Base-by-base conservation (phyloP, 192 early-diverging fungal genomes). In the Funneliformis geosporum region DNA sequence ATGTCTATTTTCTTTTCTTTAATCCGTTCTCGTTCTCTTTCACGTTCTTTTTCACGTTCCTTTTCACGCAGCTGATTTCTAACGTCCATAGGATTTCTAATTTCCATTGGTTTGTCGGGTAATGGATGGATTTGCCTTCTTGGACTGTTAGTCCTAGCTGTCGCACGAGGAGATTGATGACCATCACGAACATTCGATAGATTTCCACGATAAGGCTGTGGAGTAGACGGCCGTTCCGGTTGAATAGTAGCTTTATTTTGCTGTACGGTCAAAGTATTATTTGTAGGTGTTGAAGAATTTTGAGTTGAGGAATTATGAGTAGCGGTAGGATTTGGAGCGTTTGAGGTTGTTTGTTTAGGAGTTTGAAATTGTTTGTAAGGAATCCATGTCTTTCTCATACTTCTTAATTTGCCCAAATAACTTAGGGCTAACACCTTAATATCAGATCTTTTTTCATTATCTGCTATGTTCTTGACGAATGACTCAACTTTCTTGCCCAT, bases 401-500 rank as follows among this genome's bases (percentile, higher is more conserved):
- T 82, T 23, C 80, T 81, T 44, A 89, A 61, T 23, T 83, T 79
- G 2, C 80, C 91, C 18, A 78, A 59, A 73, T 91, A 94, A 2
- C 88, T 84, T 23, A 83, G 81, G 0, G 94, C 93, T 33, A 96
- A 64, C 6, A 91, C 82, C 72, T 94, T 94, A 43, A 96, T 81
- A 82, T 96, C 94, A 39, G 87, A 89, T 14, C 93, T 80, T 11
- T 80, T 83, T 80, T 95, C 94, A 18, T 79, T 84, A 2, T 80
- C 67, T n/a, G 83, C 86, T 12, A 95, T 84, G 0, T 80, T 79
- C 44, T 89, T 61, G 27, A 90, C 79, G 2, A 74, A 76, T 6
- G 75, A 40, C 11, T 86, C 82, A 3, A 96, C 77, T 7, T 67
- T 71, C 38, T 85, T 76, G n/a, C 92, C 93, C n/a, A 92, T 79